A percentile compares a stretch with the other conserved stretches of the same genome.
phyloP scores from a whole-genome alignment of 2,329 filamentous ascomycete species.

The Cordyceps fumosorosea region DNA sequence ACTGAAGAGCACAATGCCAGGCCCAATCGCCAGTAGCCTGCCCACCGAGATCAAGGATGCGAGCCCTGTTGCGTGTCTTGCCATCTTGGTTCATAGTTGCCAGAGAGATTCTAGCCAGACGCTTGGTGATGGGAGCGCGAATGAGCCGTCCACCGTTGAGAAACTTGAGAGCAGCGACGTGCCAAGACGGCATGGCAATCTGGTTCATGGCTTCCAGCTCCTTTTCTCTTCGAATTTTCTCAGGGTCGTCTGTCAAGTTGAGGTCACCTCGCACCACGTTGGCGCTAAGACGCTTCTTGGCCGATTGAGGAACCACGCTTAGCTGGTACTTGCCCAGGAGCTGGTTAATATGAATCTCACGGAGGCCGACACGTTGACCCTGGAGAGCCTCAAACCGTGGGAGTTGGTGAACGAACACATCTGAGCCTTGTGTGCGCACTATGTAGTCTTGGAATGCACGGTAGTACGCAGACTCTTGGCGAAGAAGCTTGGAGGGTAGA shows the following conservation, averaged over 20 bases:
- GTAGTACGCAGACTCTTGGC: conserved; percentile 75
- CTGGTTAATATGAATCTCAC: conserved; percentile 68
- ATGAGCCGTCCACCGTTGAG: conserved; percentile 60
- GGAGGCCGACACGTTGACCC: conserved; percentile 68
- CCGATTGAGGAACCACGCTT: conserved; percentile 59
- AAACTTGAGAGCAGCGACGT: conserved; percentile 53
- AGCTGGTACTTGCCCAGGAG: conserved; percentile 82
- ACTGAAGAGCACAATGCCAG: conserved; percentile 84
- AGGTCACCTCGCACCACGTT: conserved; percentile 70
- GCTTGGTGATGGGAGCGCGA: conserved; percentile 56
- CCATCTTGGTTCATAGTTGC: conserved; percentile 39
- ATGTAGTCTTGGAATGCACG: conserved; percentile 75
- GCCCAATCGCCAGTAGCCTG: conserved; percentile 87
- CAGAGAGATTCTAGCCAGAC: conserved; percentile 48
- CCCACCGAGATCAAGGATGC: conserved; percentile 82
- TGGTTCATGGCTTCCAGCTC: conserved; percentile 76
- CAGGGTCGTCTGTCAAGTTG: conserved; percentile 54
- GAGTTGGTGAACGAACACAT: conserved; percentile 79
- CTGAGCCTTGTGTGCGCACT: conserved; percentile 57
- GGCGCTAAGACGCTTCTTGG: conserved; percentile 63
- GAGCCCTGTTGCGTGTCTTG: conserved; percentile 44
- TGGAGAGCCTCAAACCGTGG: conserved; percentile 86
- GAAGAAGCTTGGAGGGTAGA: conserved; percentile 45
- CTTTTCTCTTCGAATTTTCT: conserved; percentile 61
- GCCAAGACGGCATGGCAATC: conserved; percentile 54